phyloP scores from a whole-genome alignment of 148 eudicot genomes.

The Polygonum maritimum region DNA sequence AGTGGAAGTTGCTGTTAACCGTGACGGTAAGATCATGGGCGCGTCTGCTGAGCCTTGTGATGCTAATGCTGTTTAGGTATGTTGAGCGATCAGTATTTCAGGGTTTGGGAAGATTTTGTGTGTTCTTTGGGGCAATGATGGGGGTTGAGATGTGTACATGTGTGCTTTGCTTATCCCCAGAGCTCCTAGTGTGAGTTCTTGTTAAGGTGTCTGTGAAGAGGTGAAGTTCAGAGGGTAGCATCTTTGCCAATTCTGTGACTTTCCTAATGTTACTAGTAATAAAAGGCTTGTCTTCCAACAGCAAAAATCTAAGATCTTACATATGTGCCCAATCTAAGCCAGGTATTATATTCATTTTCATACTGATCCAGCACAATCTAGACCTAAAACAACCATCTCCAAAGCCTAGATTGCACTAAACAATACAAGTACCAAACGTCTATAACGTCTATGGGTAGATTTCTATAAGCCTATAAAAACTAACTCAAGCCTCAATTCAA shows the following conservation, averaged over 20 bases:
- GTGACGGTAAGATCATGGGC: slow-evolving; percentile 5
- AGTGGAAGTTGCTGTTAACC: slow-evolving; percentile 10
- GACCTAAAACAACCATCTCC: background rate
- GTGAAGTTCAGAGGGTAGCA: no score
- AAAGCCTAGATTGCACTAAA: background rate
- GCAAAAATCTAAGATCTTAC: no score
- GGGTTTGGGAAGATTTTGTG: background rate
- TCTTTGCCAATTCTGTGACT: no score
- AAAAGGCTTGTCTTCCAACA: no score
- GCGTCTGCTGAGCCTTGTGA: background rate
- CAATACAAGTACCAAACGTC: background rate
- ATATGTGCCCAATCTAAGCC: no score
- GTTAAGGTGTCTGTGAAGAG: background rate
- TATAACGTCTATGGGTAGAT: background rate
- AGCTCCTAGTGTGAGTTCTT: background rate
- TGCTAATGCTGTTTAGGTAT: background rate
- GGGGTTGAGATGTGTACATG: background rate
- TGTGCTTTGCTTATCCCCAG: background rate
- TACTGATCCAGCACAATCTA: background rate
- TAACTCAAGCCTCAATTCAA: slow-evolving; percentile 7
- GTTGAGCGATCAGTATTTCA: background rate
- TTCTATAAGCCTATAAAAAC: background rate
- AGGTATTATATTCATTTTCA: background rate
- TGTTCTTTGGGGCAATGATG: background rate
- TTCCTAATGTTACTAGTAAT: no score